phyloP scores from a whole-genome alignment of 768 basidiomycete genomes.

The Antrodiella citrinella region DNA sequence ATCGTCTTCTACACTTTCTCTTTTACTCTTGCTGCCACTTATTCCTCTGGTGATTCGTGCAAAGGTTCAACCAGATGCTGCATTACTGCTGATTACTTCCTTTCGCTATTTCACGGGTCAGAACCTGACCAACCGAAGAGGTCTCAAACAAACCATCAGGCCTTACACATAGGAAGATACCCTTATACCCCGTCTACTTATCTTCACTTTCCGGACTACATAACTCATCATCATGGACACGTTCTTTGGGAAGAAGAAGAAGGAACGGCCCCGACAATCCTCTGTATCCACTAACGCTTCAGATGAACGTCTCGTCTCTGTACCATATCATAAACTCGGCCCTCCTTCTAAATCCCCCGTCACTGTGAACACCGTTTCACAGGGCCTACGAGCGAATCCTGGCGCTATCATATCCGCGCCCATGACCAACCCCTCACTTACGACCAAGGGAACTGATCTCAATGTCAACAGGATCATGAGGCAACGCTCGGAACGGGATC shows the following conservation, averaged over 20 bases:
- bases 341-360: slow-evolving; percentile 20
- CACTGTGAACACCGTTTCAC: slow-evolving; percentile 21
- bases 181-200: too few species aligned
- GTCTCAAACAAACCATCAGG: too few species aligned
- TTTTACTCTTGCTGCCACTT: too few species aligned
- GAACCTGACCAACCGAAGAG: too few species aligned
- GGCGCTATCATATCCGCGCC: slow-evolving; percentile 59
- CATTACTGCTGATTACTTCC: too few species aligned
- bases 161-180: too few species aligned
- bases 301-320: slow-evolving; percentile 19
- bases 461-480: slow-evolving; percentile 54
- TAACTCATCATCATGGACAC: slow-evolving; percentile 22
- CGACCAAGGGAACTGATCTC: slow-evolving; percentile 61
- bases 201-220: too few species aligned
- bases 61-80: too few species aligned
- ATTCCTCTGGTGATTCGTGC: too few species aligned
- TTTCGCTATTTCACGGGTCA: too few species aligned
- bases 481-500: slow-evolving; percentile 49
- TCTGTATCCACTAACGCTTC: slow-evolving; percentile 24
- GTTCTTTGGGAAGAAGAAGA: slow-evolving; percentile 30
- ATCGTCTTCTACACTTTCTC: too few species aligned
- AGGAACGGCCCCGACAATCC: slow-evolving; percentile 26
- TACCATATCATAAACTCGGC: slow-evolving; percentile 25
- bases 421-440: slow-evolving; percentile 76
- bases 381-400: slow-evolving; percentile 16